Evolutionary conservation across 148 eudicot genomes (phyloP), one percentile per base, ranked within the genome.

Genomic region (Chenopodium formosanum): DNA sequence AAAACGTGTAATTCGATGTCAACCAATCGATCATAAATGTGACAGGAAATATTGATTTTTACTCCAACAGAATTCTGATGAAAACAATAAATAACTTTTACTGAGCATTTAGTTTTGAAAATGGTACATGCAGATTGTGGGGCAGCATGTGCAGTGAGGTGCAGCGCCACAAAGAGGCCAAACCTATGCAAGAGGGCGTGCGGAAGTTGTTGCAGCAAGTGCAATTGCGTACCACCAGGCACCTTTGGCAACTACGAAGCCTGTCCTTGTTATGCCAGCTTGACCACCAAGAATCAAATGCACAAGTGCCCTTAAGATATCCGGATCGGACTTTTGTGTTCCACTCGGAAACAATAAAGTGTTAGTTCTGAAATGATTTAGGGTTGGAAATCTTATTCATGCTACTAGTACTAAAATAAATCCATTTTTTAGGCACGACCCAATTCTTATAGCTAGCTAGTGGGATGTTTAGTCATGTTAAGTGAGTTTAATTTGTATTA

Each of bases 191-290:
- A 22, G 6, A 77, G 88, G 70, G 83, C 88, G 7, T 86, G 88
- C 56, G 85, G 83, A 9, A 80, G 84, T 29, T 86, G 88, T 67
- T 86, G 88, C 60, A 72, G 20, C 31, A 76, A 31, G 20, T 86
- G 88, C 80, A 78, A 78, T 29, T 86, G 88, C 56, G 88, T 86
- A 25, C 88, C 88, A 19, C 88, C 86, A 9, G 88, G 88, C 40
- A 86, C 88, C 14, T 80, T 65, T 11, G 86, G 84, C 75, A 86
- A 86, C 81, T 77, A 83, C 46, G 73, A 83, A 14, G 79, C 79
- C 8, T 86, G 88, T 44, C 82, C 84, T 73, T 86, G 88, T 64
- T 86, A 86, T 25, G 88, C 68, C 29, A 47, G 14, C 79, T 68
- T 83, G 79, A 83, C 86, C 52, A 86, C 88, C 67, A 84, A 81